phyloP scores from a whole-genome alignment of 108 stramenopile species.

The Skeletonema menzelii region DNA sequence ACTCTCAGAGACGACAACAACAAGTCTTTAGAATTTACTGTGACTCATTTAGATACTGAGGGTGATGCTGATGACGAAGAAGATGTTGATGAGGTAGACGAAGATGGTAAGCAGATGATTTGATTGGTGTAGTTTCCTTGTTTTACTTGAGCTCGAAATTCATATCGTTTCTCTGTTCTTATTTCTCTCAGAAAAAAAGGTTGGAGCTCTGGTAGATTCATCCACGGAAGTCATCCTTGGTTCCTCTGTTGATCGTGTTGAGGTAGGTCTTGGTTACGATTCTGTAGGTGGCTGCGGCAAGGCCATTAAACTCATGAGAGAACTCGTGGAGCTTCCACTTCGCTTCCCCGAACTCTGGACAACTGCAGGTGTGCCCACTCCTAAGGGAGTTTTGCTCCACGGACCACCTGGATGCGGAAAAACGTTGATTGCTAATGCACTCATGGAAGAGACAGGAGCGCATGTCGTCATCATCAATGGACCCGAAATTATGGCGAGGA shows the following conservation, averaged over 20 bases:
- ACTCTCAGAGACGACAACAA: conserved; percentile 62
- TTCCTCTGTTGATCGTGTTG: conserved; percentile 58
- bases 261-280: conserved; percentile 91
- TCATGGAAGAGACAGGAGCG: conserved; percentile 96
- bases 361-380: conserved; percentile 94
- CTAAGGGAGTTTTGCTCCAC: conserved; percentile 94
- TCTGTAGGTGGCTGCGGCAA: conserved; percentile 94
- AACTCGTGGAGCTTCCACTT: conserved; percentile 95
- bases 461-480: conserved; percentile 97
- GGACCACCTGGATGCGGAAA: conserved; percentile 99
- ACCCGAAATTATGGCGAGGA: conserved; percentile 96
- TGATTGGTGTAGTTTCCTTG: neutral
- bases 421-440: conserved; percentile 94
- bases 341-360: conserved; percentile 95
- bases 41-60: conserved; percentile 67
- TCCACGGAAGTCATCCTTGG: conserved; percentile 65
- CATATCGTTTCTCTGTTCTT: neutral
- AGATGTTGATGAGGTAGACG: conserved; percentile 30
- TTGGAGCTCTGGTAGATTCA: conserved; percentile 62
- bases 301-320: conserved; percentile 89
- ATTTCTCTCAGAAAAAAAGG: conserved; percentile 24
- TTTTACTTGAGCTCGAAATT: neutral
- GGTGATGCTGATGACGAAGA: conserved; percentile 38
- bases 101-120: conserved; percentile 13
- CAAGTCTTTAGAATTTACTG: conserved; percentile 67